Conservation (phyloP, 805 yeast genomes). For the Naumovozyma baii region DNA sequence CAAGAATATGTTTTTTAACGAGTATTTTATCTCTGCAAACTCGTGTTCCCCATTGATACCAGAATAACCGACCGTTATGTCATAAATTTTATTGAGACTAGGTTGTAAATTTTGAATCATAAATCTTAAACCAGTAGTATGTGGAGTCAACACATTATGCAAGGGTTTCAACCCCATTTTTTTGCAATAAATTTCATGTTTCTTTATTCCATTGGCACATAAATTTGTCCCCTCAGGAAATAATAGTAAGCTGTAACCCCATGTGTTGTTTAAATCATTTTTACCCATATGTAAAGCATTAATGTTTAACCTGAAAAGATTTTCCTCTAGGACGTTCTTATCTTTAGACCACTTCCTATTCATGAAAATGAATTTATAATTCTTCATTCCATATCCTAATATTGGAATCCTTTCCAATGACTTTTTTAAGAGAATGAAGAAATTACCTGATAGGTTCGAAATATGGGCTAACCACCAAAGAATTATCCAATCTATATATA, state of each 20-base stretch:
- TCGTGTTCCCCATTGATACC: constrained; percentile 30
- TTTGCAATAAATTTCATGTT: constrained; percentile 47
- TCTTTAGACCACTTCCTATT: constrained; percentile 79
- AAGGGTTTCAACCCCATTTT: constrained; percentile 36
- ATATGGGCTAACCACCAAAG: constrained; percentile 77
- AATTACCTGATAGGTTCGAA: constrained; percentile 49
- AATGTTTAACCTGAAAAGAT: not conserved
- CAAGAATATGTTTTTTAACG: constrained; percentile 50
- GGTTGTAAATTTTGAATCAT: constrained; percentile 45
- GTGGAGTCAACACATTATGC: constrained; percentile 61
- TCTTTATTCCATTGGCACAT: constrained; percentile 49
- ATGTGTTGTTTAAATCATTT: not conserved
- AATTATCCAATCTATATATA: constrained; percentile 86
- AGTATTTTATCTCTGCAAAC: constrained; percentile 68
- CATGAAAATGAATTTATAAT: constrained; percentile 66
- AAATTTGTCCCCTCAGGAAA: constrained; percentile 93
- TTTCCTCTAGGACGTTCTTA: constrained; percentile 35
- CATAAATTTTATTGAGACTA: constrained; percentile 55
- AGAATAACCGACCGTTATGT: constrained; percentile 69
- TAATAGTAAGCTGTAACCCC: constrained; percentile 56
- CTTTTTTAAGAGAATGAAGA: constrained; percentile 72
- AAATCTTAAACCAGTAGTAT: constrained; percentile 65
- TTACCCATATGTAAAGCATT: not conserved
- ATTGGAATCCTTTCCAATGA: constrained; percentile 61
- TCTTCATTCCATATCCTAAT: constrained; percentile 76